These are phyloP conservation scores for Tetracladium maxilliforme DNA, from an alignment of 2,329 filamentous ascomycete genomes.

Conservation along the genomic window DNA sequence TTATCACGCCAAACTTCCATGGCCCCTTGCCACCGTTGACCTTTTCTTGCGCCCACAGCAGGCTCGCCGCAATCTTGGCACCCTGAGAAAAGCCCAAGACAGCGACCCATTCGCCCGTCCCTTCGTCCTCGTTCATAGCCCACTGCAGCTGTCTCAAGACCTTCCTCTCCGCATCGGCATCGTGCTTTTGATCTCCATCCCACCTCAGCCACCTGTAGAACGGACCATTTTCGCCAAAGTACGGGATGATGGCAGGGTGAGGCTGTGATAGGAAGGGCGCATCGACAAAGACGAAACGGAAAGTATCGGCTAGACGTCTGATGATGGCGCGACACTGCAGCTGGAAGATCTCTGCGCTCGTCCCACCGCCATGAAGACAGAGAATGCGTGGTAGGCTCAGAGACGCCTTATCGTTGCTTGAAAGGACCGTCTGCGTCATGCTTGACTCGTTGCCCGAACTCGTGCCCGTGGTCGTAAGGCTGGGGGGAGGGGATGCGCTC, in stretches of 20 bases:
- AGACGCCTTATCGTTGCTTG: too few relatives aligned
- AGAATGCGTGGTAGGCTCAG: constrained; percentile 49
- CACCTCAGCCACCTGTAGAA: constrained; percentile 52
- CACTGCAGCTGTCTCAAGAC: constrained; percentile 12
- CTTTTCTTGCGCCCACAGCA: constrained; percentile 46
- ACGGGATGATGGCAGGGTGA: constrained; percentile 44
- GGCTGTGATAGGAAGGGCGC: constrained; percentile 49
- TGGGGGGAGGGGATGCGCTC: too few relatives aligned
- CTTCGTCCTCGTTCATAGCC: constrained; percentile 36
- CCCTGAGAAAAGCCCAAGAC: constrained; percentile 55
- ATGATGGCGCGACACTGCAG: constrained; percentile 42
- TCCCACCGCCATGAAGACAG: constrained; percentile 69
- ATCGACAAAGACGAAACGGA: constrained; percentile 60
- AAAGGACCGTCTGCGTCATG: too few relatives aligned
- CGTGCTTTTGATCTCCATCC: constrained; percentile 21
- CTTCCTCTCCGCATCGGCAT: not conserved
- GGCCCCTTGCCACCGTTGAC: constrained; percentile 14
- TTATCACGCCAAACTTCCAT: constrained; percentile 45
- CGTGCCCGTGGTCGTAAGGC: too few relatives aligned
- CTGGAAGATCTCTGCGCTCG: constrained; percentile 55
- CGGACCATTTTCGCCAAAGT: constrained; percentile 52
- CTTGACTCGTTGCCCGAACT: too few relatives aligned
- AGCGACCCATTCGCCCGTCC: constrained; percentile 39
- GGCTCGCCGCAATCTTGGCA: constrained; percentile 42
- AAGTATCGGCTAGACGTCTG: constrained; percentile 14